Evolutionary conservation across 257 asterid species (phyloP).

Genomic region (Gardenia jasminoides): DNA sequence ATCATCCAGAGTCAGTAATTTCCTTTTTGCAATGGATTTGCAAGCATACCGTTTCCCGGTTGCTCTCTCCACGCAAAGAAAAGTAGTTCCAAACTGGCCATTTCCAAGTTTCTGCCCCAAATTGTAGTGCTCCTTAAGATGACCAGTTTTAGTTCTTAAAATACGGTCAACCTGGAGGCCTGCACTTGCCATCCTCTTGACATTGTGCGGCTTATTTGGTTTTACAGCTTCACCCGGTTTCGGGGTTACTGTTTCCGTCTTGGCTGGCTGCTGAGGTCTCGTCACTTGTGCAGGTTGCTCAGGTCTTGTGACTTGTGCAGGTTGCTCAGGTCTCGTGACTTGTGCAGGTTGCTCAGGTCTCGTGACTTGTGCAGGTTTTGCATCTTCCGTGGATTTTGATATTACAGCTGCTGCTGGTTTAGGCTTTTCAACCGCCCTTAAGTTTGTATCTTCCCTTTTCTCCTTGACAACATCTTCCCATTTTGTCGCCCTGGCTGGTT

Average conservation of each 20-base stretch:
- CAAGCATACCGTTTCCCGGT: constrained; percentile 67
- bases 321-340: neutral
- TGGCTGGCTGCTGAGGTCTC: constrained; percentile 4
- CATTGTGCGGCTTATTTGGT: constrained; percentile 35
- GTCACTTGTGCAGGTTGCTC: neutral
- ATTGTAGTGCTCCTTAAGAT: constrained; percentile 59
- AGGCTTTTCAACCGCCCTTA: constrained; percentile 1
- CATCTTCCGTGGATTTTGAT: neutral
- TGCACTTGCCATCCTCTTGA: constrained; percentile 61
- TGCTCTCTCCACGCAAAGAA: constrained; percentile 56
- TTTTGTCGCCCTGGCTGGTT: constrained; percentile 15
- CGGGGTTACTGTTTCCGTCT: constrained; percentile 2
- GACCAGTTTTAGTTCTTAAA: constrained; percentile 63
- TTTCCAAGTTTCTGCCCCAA: constrained; percentile 79
- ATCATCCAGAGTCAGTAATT: constrained; percentile 62
- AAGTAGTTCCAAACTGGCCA: constrained; percentile 86
- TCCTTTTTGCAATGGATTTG: constrained; percentile 80
- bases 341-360: neutral
- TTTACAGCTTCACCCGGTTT: constrained; percentile 31
- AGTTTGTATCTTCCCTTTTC: neutral
- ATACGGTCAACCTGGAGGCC: constrained; percentile 76
- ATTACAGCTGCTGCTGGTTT: neutral
- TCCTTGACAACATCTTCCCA: constrained; percentile 30
- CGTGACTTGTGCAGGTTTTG: neutral
- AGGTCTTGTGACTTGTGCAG: neutral